These are phyloP conservation scores for Sonneratia caseolaris DNA, from an alignment of 345 rosid species.

Conservation along the genomic window DNA sequence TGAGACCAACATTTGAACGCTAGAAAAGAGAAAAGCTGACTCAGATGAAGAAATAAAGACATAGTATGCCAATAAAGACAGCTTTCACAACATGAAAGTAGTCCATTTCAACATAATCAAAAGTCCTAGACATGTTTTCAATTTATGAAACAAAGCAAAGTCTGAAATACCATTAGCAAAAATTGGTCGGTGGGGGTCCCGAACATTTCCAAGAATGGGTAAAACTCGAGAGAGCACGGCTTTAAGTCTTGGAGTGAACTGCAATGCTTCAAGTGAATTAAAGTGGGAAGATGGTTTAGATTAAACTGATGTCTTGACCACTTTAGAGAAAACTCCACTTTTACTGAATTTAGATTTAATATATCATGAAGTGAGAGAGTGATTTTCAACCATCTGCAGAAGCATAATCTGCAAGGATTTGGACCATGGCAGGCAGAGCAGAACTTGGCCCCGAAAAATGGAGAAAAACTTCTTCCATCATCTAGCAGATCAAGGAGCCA, in stretches of 20 bases:
- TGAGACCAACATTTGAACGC: constrained; percentile 98
- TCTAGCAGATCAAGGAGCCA: constrained; percentile 27
- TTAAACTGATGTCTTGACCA: constrained; percentile 2
- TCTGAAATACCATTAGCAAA: constrained; percentile 71
- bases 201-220: constrained; percentile 86
- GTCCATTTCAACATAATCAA: not conserved
- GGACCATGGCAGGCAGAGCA: constrained; percentile 88
- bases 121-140: constrained; percentile 2
- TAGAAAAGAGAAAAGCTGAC: constrained; percentile 24
- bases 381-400: constrained; percentile 73
- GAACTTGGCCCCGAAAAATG: constrained; percentile 65
- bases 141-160: constrained; percentile 4
- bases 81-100: not conserved
- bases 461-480: constrained; percentile 93
- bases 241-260: constrained; percentile 89
- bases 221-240: constrained; percentile 74
- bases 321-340: not conserved
- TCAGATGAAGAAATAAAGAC: constrained; percentile 6
- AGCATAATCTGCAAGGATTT: constrained; percentile 94
- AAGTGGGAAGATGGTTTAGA: constrained; percentile 21
- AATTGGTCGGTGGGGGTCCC: constrained; percentile 78
- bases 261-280: constrained; percentile 62
- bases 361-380: constrained; percentile 9
- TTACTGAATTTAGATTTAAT: not conserved
- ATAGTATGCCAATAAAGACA: constrained; percentile 7